Percentiles rank a stretch among this genome's conserved stretches.
These are phyloP conservation scores for Thalassiosira profunda DNA, from an alignment of 108 stramenopile genomes.

Conservation along the genomic window DNA sequence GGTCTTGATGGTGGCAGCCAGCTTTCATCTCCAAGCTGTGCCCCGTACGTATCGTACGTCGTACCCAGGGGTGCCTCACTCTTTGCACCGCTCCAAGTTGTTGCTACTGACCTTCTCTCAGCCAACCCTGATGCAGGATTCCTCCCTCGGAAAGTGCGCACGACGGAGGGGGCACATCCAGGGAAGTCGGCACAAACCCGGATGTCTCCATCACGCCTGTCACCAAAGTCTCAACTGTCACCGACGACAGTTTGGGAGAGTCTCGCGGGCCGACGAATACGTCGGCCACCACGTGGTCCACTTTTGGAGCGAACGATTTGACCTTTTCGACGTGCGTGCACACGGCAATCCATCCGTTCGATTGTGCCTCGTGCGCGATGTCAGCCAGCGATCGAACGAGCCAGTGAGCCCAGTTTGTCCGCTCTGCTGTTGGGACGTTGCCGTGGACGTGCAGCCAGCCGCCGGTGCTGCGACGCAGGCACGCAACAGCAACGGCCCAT, in stretches of 20 bases:
- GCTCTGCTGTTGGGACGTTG: conserved; percentile 79
- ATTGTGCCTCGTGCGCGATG: conserved; percentile 11
- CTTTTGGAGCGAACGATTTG: conserved; percentile 93
- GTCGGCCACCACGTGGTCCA: conserved; percentile 90
- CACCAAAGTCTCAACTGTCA: background rate
- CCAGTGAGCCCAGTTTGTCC: conserved; percentile 75
- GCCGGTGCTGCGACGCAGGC: conserved; percentile 55
- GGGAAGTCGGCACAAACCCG: conserved; percentile 15
- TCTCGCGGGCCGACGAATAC: conserved; percentile 69
- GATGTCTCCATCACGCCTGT: conserved; percentile 42
- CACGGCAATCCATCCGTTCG: conserved; percentile 77
- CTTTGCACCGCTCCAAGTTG: too few relatives aligned
- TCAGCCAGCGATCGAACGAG: conserved; percentile 43
- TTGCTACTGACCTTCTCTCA: conserved; percentile 32
- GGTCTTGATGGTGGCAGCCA: too few relatives aligned
- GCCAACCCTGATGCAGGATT: conserved; percentile 75
- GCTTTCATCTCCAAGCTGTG: too few relatives aligned
- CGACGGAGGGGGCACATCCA: conserved; percentile 50
- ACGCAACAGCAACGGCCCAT: conserved; percentile 83
- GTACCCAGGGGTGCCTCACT: too few relatives aligned
- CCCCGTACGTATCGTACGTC: too few relatives aligned
- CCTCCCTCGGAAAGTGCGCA: conserved; percentile 74
- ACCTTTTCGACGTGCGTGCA: conserved; percentile 87
- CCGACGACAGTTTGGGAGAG: conserved; percentile 15
- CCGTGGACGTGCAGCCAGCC: conserved; percentile 96